Evolutionary conservation across 768 basidiomycete genomes (phyloP).

Genomic region (Mycena floridula): DNA sequence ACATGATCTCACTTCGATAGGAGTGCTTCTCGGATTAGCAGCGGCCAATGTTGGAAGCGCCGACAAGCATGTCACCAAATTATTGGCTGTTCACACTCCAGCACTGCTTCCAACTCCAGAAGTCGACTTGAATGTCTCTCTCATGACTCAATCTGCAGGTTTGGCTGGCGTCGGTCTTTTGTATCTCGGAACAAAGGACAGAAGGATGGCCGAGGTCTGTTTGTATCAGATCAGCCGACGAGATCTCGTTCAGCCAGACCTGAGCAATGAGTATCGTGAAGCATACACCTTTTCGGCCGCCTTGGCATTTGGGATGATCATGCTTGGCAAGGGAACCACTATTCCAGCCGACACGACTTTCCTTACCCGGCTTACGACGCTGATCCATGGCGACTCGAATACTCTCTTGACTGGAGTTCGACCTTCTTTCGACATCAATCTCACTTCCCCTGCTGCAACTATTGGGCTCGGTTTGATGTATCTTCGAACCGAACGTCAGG

Average conservation of each 20-base stretch:
- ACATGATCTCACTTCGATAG: conserved; percentile 93
- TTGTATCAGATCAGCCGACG: conserved; percentile 75
- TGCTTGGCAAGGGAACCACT: conserved; percentile 80
- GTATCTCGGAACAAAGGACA: conserved; percentile 81
- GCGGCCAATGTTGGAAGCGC: conserved; percentile 84
- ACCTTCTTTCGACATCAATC: conserved; percentile 71
- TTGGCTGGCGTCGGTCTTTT: conserved; percentile 84
- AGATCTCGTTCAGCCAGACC: conserved; percentile 75
- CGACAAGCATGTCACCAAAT: conserved; percentile 83
- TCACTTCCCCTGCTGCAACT: conserved; percentile 89
- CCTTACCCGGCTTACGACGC: conserved; percentile 60
- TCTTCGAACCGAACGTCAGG: conserved; percentile 73
- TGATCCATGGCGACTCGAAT: conserved; percentile 70
- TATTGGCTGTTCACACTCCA: conserved; percentile 89
- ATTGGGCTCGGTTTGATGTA: conserved; percentile 93
- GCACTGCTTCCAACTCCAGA: conserved; percentile 84
- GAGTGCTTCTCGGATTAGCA: conserved; percentile 86
- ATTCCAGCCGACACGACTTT: conserved; percentile 74
- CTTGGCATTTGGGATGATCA: conserved; percentile 92
- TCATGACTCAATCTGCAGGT: conserved; percentile 87
- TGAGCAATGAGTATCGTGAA: conserved; percentile 86
- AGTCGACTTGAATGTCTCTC: conserved; percentile 85
- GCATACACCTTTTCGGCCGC: conserved; percentile 88
- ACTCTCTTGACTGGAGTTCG: conserved; percentile 28
- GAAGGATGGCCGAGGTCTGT: conserved; percentile 91